Percentiles rank a stretch among this genome's conserved stretches.
Evolutionary conservation across 169 alveolate genomes (phyloP).

Genomic region (Plasmodium ovale): DNA sequence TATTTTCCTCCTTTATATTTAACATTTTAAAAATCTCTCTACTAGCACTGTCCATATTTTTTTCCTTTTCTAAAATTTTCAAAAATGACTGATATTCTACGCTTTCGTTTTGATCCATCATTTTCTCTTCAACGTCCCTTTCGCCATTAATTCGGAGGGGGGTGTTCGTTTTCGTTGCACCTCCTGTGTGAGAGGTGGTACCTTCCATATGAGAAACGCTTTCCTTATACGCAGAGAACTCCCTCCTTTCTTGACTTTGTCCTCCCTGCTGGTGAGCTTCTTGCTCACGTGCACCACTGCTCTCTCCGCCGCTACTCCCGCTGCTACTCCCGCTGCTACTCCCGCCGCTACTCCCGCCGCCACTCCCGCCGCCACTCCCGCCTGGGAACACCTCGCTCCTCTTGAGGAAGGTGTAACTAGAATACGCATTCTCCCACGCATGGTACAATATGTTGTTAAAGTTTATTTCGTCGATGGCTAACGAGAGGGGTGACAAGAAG

Average conservation of each 20-base stretch:
- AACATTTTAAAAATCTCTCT: slow-evolving; percentile 5
- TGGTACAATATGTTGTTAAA: slow-evolving; percentile 26
- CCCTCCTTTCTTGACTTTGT: neutral
- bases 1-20: slow-evolving; percentile 24
- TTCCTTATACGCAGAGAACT: neutral
- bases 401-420: slow-evolving; percentile 34
- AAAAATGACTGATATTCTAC: neutral
- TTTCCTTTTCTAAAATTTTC: neutral
- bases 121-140: neutral
- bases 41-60: neutral
- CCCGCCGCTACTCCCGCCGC: neutral
- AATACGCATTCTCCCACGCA: slow-evolving; percentile 33
- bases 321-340: neutral
- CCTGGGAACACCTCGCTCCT: neutral
- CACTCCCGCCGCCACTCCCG: neutral
- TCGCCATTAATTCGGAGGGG: neutral
- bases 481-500: slow-evolving; percentile 52
- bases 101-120: neutral
- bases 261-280: too few species aligned
- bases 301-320: neutral
- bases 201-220: neutral
- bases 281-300: too few species aligned
- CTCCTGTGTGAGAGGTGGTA: neutral
- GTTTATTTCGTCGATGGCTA: slow-evolving; percentile 60
- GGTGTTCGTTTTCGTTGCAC: neutral